phyloP scores from a whole-genome alignment of 371 early-diverging fungal species.

The Syncephalastrum contaminatum region DNA sequence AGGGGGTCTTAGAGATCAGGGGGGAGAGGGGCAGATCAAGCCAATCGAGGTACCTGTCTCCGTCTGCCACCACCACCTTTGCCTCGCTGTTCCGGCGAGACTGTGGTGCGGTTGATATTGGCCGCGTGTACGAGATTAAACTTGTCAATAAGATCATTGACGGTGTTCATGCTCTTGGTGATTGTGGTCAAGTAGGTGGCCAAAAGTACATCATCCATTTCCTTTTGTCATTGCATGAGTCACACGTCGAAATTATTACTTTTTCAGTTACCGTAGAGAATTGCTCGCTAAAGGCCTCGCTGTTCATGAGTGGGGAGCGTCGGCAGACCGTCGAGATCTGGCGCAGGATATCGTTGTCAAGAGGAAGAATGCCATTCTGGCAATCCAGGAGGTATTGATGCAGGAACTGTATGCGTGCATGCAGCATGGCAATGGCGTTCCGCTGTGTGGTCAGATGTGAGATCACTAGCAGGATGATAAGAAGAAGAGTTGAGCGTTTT shows the following conservation, averaged over 20 bases:
- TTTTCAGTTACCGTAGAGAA: slow-evolving; percentile 58
- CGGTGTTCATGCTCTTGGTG: slow-evolving; percentile 72
- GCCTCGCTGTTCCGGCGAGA: no score
- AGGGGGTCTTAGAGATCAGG: no score
- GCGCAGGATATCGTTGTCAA: slow-evolving; percentile 76
- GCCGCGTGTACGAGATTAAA: slow-evolving; percentile 42
- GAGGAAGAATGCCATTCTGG: slow-evolving; percentile 59
- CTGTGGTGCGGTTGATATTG: neutral
- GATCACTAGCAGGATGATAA: slow-evolving; percentile 46
- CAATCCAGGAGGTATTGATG: slow-evolving; percentile 72
- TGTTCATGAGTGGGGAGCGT: slow-evolving; percentile 71
- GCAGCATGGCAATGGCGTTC: slow-evolving; percentile 85
- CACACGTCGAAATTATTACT: neutral
- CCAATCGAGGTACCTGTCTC: no score
- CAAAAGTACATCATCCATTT: slow-evolving; percentile 80
- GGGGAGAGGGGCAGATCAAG: no score
- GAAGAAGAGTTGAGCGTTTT: neutral
- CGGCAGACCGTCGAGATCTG: slow-evolving; percentile 74
- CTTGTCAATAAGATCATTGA: slow-evolving; percentile 65
- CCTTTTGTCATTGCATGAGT: slow-evolving; percentile 40
- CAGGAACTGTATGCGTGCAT: slow-evolving; percentile 66
- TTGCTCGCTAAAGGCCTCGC: slow-evolving; percentile 67
- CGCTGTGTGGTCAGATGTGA: slow-evolving; percentile 73
- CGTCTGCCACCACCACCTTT: slow-evolving; percentile 7
- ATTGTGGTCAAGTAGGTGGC: slow-evolving; percentile 75